Conservation (phyloP, 2,329 filamentous ascomycete species). For the Sporothrix protearum region DNA sequence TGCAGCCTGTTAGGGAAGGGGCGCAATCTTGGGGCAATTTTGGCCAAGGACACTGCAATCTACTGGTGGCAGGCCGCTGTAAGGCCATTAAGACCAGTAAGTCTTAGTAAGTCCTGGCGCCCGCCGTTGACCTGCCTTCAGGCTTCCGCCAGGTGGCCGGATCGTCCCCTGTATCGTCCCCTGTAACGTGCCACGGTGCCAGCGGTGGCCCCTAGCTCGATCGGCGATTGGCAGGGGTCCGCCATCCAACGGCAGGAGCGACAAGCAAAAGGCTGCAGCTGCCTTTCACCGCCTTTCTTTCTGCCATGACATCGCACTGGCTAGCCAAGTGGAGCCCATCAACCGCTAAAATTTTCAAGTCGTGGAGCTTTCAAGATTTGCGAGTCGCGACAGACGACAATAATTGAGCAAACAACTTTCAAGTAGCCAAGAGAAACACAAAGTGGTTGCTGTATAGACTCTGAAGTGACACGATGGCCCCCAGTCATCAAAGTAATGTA, state of each 20-base stretch:
- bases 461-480: neutral
- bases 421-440: neutral
- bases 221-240: neutral
- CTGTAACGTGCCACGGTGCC: conserved; percentile 10
- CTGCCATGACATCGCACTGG: conserved; percentile 21
- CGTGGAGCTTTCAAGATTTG: neutral
- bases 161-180: conserved; percentile 1
- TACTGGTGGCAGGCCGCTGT: neutral
- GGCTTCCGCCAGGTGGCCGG: conserved; percentile 15
- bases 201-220: neutral
- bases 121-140: neutral
- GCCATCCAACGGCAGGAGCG: neutral
- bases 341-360: neutral
- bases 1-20: neutral
- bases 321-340: neutral
- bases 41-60: neutral
- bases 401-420: neutral
- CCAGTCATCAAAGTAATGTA: neutral
- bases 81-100: neutral
- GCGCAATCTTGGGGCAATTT: neutral
- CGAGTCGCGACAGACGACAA: neutral
- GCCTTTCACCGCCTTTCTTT: conserved; percentile 24
- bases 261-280: neutral
- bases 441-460: neutral
- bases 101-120: neutral